Conservation (phyloP, 345 rosid genomes). For the Crucihimalaya himalaica region DNA sequence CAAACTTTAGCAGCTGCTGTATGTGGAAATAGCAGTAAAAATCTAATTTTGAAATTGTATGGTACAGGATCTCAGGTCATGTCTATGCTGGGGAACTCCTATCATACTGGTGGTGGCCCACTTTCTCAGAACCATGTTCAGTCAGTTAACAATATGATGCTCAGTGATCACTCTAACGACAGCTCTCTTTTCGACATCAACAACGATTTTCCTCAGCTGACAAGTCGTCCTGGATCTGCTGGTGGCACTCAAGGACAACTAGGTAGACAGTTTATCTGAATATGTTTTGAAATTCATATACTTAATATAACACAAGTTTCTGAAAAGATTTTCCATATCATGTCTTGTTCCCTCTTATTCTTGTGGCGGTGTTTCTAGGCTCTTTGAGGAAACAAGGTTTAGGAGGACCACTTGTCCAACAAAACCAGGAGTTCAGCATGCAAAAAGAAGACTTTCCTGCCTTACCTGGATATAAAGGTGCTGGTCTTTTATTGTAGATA, state of each 20-base stretch:
- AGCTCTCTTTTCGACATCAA: slow-evolving; percentile 92
- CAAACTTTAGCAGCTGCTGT: slow-evolving; percentile 1
- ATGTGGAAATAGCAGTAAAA: slow-evolving; percentile 2
- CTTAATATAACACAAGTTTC: neutral
- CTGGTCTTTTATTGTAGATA: slow-evolving; percentile 28
- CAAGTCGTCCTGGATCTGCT: slow-evolving; percentile 94
- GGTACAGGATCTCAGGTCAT: slow-evolving; percentile 90
- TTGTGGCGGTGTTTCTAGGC: slow-evolving; percentile 49
- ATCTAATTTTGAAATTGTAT: slow-evolving; percentile 6
- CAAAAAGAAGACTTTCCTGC: slow-evolving; percentile 99
- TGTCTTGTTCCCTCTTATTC: slow-evolving; percentile 39
- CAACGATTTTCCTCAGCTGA: slow-evolving; percentile 89
- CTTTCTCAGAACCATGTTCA: slow-evolving; percentile 88
- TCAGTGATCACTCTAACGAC: slow-evolving; percentile 74
- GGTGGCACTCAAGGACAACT: slow-evolving; percentile 99
- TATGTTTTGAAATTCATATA: slow-evolving; percentile 23
- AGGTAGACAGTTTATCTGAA: slow-evolving; percentile 47
- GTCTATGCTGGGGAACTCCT: slow-evolving; percentile 79
- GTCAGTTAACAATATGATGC: slow-evolving; percentile 82
- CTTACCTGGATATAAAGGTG: slow-evolving; percentile 97
- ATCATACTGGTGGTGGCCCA: slow-evolving; percentile 77
- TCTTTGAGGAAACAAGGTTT: slow-evolving; percentile 88
- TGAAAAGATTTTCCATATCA: neutral
- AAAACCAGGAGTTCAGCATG: slow-evolving; percentile 98
- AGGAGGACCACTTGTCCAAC: slow-evolving; percentile 90